Evolutionary conservation across 1,284 basidiomycete species (phyloP).

Genomic region (Marasmius tenuissimus): DNA sequence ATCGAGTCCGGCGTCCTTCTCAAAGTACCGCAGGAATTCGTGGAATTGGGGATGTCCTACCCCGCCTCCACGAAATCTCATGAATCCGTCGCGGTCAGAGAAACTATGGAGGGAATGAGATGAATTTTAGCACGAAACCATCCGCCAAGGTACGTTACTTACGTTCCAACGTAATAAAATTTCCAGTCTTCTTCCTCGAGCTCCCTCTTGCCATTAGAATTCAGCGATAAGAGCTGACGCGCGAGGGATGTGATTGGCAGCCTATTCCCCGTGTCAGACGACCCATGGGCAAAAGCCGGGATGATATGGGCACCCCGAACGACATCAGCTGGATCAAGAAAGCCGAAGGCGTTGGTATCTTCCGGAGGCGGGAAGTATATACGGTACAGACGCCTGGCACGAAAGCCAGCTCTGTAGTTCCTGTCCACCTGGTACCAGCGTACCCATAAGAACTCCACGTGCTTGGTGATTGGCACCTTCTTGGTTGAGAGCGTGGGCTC

Average conservation of each 20-base stretch:
- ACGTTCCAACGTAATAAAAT: slow-evolving; percentile 2
- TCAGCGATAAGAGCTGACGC: not conserved
- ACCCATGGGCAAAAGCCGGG: slow-evolving; percentile 14
- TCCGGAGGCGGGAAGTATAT: slow-evolving; percentile 19
- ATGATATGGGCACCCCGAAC: slow-evolving; percentile 24
- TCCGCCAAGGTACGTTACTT: not conserved
- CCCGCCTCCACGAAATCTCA: slow-evolving; percentile 9
- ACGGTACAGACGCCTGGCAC: slow-evolving; percentile 11
- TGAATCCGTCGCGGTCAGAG: slow-evolving; percentile 16
- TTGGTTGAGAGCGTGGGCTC: not conserved
- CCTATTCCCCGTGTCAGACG: not conserved
- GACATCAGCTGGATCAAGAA: slow-evolving; percentile 27
- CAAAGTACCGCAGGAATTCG: not conserved
- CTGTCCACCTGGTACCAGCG: slow-evolving; percentile 5
- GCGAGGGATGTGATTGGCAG: not conserved
- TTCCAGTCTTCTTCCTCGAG: slow-evolving; percentile 3
- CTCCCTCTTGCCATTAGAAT: not conserved
- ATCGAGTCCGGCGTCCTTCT: not conserved
- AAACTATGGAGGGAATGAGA: too few species aligned
- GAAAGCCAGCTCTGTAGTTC: slow-evolving; percentile 10
- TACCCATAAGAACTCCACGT: not conserved
- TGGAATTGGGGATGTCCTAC: slow-evolving; percentile 1
- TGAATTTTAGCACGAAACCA: slow-evolving; percentile 9
- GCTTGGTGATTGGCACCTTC: not conserved
- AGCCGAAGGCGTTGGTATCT: slow-evolving; percentile 25